Base-by-base conservation (phyloP, 192 early-diverging fungal species). In the Mortierella hygrophila region DNA sequence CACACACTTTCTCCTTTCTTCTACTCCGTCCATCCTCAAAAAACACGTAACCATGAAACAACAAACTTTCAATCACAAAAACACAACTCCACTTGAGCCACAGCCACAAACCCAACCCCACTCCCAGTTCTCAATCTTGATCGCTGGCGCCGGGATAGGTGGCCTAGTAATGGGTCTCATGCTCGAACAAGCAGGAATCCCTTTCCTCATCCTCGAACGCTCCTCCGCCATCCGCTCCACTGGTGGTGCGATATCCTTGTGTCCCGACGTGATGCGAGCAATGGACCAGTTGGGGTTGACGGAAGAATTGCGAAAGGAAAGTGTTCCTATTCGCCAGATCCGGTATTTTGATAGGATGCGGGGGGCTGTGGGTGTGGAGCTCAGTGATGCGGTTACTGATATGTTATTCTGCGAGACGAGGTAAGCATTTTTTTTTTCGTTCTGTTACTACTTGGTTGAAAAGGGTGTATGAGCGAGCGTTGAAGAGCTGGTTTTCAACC, bases 341-440 rank as follows among this genome's bases (percentile, higher is more conserved):
- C 37, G 75, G 40, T 76, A 76, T 68, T 76, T n/a, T 57, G 57
- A 76, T 76, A 37, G 11, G 6, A 76, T 76, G 57, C n/a, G 41
- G 18, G 38, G 41, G 1, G 52, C 49, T 6, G 37, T 76, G 6
- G 4, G 7, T 20, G 2, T 42, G 54, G 40, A 37, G 16, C 1
- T 2, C 37, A n/a, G 32, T 41, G 55, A 68, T 65, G 75, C 57
- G 10, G 63, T 76, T 26, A 40, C 60, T 16, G 57, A 65, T 57
- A 76, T 76, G 75, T 63, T 68, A 26, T 76, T 76, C n/a, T 76
- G 75, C 44, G 55, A 76, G 75, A 76, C 57, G 16, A 60, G 75
- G 75, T 76, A 65, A 60, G 60, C 29, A 35, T 38, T 10, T 20
- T 29, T 0, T 15, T 54, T 46, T 11, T 32, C 46, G 20, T 16